A percentile compares a stretch with the other conserved stretches of the same genome.
Evolutionary conservation across 305 asterid genomes (phyloP).

Genomic region (Fraxinus sp.): DNA sequence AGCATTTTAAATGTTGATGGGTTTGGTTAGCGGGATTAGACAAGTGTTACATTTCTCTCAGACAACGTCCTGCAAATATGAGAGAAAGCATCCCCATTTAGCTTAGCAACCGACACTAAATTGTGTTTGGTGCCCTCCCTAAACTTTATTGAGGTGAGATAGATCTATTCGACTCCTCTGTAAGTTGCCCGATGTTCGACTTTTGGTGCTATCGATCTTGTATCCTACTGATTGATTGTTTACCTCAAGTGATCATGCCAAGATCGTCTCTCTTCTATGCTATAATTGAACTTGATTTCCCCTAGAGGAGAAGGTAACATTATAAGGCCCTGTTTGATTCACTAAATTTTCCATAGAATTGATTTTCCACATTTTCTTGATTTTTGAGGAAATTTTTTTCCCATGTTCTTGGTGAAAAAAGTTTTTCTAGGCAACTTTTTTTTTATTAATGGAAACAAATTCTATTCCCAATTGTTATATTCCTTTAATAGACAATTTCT

Average conservation of each 20-base stretch:
- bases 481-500: too few relatives aligned
- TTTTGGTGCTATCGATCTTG: background rate
- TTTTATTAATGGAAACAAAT: too few relatives aligned
- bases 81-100: background rate
- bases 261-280: background rate
- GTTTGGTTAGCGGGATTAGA: background rate
- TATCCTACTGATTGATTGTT: background rate
- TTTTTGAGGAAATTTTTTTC: too few relatives aligned
- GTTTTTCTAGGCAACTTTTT: too few relatives aligned
- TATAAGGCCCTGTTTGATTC: background rate
- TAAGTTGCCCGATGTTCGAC: background rate
- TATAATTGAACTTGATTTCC: background rate
- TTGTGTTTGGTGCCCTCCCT: background rate
- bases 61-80: background rate
- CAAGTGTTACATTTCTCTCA: background rate
- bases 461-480: too few relatives aligned
- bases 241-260: background rate
- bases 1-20: background rate
- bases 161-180: background rate
- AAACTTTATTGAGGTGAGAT: background rate
- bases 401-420: too few relatives aligned
- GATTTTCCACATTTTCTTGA: too few relatives aligned
- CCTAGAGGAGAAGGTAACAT: background rate
- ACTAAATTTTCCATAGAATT: too few relatives aligned
- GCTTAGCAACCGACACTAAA: background rate